A percentile compares a stretch with the other conserved stretches of the same genome.
These are phyloP conservation scores for Tolypocladium tropicale DNA, from an alignment of 2,329 filamentous ascomycete genomes.

Conservation along the genomic window DNA sequence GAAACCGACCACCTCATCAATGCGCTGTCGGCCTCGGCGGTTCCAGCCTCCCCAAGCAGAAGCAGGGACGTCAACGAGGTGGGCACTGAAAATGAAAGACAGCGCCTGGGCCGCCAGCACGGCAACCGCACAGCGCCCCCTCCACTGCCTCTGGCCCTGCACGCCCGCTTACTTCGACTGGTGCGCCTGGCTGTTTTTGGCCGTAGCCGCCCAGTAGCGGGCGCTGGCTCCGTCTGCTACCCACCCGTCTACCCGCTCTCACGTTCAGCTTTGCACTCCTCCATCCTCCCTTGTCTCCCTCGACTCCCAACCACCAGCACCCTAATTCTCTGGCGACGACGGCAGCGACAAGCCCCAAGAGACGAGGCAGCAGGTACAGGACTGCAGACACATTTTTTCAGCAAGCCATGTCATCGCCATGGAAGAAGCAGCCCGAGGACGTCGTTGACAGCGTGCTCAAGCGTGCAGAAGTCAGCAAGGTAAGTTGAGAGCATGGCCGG, in stretches of 20 bases:
- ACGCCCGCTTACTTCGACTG: background rate
- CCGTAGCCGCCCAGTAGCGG: background rate
- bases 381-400: background rate
- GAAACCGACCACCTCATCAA: too few relatives aligned
- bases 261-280: background rate
- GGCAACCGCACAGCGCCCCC: background rate
- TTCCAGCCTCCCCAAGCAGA: too few relatives aligned
- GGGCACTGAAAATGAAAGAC: too few relatives aligned
- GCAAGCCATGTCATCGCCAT: conserved; percentile 46
- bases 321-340: background rate
- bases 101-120: background rate
- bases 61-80: too few relatives aligned
- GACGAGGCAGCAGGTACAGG: background rate
- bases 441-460: conserved; percentile 61
- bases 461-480: conserved; percentile 66
- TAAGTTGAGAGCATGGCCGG: conserved; percentile 27
- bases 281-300: background rate
- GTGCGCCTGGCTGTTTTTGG: background rate
- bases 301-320: background rate
- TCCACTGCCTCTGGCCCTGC: background rate
- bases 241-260: background rate
- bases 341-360: background rate
- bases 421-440: conserved; percentile 53
- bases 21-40: too few relatives aligned
- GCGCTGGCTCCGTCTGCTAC: background rate